Evolutionary conservation across 352 stramenopile genomes (phyloP).

Genomic region (Phytophthora colocasiae): DNA sequence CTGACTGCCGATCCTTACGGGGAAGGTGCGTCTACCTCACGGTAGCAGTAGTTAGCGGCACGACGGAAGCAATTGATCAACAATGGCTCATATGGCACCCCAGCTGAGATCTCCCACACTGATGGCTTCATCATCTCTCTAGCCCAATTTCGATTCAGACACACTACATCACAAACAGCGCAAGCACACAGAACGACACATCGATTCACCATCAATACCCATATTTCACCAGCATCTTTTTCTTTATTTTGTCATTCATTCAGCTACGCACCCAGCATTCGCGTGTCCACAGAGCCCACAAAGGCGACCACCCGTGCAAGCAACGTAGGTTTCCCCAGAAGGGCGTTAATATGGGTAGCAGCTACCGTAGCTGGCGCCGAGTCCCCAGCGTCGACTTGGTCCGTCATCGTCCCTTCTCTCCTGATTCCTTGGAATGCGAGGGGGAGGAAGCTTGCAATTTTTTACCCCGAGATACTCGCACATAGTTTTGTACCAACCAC

Average conservation of each 20-base stretch:
- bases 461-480: conserved; percentile 22
- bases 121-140: conserved; percentile 83
- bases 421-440: conserved; percentile 39
- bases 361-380: neutral
- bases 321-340: conserved; percentile 64
- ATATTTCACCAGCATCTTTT: conserved; percentile 3
- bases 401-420: conserved; percentile 38
- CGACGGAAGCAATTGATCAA: conserved; percentile 85
- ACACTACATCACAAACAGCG: conserved; percentile 52
- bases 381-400: conserved; percentile 32
- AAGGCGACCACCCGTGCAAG: conserved; percentile 72
- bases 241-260: conserved; percentile 7
- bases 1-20: conserved; percentile 57
- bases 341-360: conserved; percentile 37
- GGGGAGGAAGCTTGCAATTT: conserved; percentile 40
- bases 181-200: conserved; percentile 4
- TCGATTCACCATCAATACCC: conserved; percentile 17
- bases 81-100: conserved; percentile 79
- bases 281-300: conserved; percentile 64
- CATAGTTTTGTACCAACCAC: conserved; percentile 11
- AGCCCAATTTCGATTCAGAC: conserved; percentile 74
- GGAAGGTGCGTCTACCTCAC: conserved; percentile 86
- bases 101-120: conserved; percentile 84
- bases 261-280: conserved; percentile 50
- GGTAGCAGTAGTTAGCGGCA: conserved; percentile 86